These are phyloP conservation scores for Marchantia paleacea DNA, from an alignment of 225 moss, liverwort and hornwort genomes.

Conservation along the genomic window DNA sequence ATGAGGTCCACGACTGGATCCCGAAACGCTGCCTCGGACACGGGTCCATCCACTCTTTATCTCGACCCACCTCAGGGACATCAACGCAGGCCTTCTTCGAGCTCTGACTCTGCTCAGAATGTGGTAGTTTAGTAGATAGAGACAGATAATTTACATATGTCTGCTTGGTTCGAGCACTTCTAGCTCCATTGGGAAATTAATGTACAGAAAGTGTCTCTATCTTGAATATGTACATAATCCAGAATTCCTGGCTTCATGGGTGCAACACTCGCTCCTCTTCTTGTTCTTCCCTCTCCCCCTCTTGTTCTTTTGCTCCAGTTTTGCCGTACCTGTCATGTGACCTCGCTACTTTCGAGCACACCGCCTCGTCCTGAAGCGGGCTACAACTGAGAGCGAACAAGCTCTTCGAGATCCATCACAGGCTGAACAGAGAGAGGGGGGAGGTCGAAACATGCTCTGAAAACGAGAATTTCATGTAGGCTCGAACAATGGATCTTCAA, in stretches of 20 bases:
- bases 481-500: no score
- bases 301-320: no score
- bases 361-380: no score
- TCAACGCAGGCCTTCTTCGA: not conserved
- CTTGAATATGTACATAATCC: not conserved
- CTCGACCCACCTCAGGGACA: not conserved
- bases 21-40: not conserved
- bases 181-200: not conserved
- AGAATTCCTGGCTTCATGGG: not conserved
- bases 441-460: no score
- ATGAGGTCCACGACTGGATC: slow-evolving; percentile 3
- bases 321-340: no score
- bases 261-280: not conserved
- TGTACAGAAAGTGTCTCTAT: slow-evolving; percentile 7
- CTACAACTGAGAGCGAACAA: no score
- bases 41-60: not conserved
- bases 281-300: no score
- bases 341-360: no score
- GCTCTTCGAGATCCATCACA: no score
- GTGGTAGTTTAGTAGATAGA: not conserved
- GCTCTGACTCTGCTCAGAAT: not conserved
- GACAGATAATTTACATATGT: not conserved
- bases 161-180: not conserved
- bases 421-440: no score
- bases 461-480: no score